These are phyloP conservation scores for Aspergillus quadricinctus DNA, from an alignment of 2,329 filamentous ascomycete species.

Conservation along the genomic window DNA sequence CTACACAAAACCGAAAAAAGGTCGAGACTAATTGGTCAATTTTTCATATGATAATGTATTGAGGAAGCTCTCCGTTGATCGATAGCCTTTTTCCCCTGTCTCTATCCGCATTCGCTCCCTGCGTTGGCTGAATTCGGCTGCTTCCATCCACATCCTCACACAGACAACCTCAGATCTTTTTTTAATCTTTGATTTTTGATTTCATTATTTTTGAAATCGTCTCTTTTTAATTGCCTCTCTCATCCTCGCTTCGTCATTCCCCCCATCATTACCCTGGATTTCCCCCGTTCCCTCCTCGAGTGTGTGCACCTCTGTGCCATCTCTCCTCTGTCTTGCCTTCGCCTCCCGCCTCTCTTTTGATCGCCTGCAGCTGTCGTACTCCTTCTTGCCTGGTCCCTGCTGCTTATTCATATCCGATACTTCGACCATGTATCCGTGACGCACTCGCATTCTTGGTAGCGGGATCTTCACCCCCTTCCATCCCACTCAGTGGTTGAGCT, in stretches of 20 bases:
- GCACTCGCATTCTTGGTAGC: conserved; percentile 24
- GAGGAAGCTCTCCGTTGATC: background rate
- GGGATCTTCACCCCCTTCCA: conserved; percentile 15
- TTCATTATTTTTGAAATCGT: background rate
- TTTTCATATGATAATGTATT: conserved; percentile 15
- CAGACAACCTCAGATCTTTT: conserved; percentile 4
- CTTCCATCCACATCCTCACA: conserved; percentile 8
- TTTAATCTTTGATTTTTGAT: background rate
- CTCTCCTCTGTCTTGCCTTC: background rate
- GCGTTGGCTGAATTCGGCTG: conserved; percentile 6
- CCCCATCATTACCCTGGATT: background rate
- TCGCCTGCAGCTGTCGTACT: background rate
- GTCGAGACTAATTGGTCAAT: conserved; percentile 10
- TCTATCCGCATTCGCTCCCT: conserved; percentile 6
- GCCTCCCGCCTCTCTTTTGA: background rate
- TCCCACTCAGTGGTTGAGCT: conserved; percentile 10
- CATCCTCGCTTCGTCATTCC: background rate
- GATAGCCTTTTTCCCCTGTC: conserved; percentile 10
- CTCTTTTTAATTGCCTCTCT: background rate
- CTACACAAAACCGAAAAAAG: conserved; percentile 13
- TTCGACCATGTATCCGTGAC: conserved; percentile 23
- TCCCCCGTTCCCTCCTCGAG: background rate
- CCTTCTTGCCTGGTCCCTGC: background rate
- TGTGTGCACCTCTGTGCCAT: background rate
- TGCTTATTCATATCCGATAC: background rate